phyloP scores from a whole-genome alignment of 805 yeast genomes.

The Kodamaea nitidulidarum region DNA sequence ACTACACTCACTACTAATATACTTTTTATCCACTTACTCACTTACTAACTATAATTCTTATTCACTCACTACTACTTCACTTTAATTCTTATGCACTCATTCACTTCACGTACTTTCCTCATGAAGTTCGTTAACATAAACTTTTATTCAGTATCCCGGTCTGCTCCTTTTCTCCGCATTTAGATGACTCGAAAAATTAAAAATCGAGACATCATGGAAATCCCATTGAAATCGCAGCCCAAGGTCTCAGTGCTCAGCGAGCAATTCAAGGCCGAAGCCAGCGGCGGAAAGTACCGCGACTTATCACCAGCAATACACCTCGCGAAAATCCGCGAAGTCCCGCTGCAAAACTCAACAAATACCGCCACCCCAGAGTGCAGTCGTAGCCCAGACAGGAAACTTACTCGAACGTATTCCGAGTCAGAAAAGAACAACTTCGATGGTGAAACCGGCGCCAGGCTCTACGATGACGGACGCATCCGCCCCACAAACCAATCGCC shows the following conservation, averaged over 20 bases:
- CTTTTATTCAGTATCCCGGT: too few species aligned
- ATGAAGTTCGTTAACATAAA: too few species aligned
- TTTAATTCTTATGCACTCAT: too few species aligned
- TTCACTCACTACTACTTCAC: too few species aligned
- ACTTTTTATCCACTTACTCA: too few species aligned
- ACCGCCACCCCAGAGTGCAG: constrained; percentile 5
- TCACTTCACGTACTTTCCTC: too few species aligned
- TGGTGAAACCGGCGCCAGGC: constrained; percentile 48
- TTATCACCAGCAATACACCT: constrained; percentile 1
- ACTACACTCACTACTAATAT: too few species aligned
- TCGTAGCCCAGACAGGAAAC: constrained; percentile 7
- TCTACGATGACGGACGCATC: constrained; percentile 50
- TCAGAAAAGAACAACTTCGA: constrained; percentile 61
- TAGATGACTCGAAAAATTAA: constrained; percentile 2
- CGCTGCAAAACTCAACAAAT: constrained; percentile 7
- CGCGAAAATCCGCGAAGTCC: constrained; percentile 7
- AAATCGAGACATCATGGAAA: constrained; percentile 24
- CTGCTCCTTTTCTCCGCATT: too few species aligned
- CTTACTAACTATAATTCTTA: too few species aligned
- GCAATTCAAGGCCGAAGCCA: background rate
- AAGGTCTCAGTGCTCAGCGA: constrained; percentile 26
- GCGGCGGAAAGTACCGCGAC: background rate
- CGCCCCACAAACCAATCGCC: constrained; percentile 17
- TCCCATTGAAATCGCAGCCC: constrained; percentile 38
- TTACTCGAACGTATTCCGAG: constrained; percentile 60